Evolutionary conservation across 164 flowering plant genomes (phyloP), one percentile per base, ranked within the genome.

Genomic region (Nymphaea colorata): DNA sequence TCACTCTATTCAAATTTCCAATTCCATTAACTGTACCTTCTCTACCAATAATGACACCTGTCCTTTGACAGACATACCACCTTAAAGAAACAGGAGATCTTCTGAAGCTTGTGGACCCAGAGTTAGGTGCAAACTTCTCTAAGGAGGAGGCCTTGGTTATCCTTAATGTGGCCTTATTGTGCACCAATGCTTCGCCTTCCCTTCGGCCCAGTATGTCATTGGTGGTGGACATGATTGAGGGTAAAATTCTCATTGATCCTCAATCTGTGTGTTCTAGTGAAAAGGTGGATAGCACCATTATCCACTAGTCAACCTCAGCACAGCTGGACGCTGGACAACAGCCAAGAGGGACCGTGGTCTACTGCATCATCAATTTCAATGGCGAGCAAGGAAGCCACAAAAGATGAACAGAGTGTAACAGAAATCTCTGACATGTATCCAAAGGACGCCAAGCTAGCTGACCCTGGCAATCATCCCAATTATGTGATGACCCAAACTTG

Each of bases 221-320:
- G 62, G 87, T 77, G 3, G 81, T 82, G 61, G 84, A 84, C 77
- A 81, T 84, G 84, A 83, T 86, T 15, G 84, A 86, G 74, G 90
- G 87, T 53, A 62, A 69, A 41, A 76, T 82, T 42, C 64, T 70
- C 0, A 77, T 82, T 67, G 80, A 82, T 51, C 76, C 78, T 47
- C 11, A 47, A 47, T 12, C 55, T 47, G 55, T 47, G 5, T 7
- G 12, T 12, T 47, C 55, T 2, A 47, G 55, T 47, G 12, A 7
- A 47, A 12, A 7, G 12, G 55, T 12, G 12, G 12, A 47, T 7
- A 12, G 55, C 7, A 47, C 55, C 11, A 4, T 12, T 12, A 7
- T 47, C 55, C 11, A 47, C 7, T 7, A 12, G 7, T 3, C 55
- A 7, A 47, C 12, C 55, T 47, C 55, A 3, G 55, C 3, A 47